Evolutionary conservation across 73 alveolate species (phyloP), one percentile per base, ranked within the genome.

Genomic region (Paramecium octaurelia): DNA sequence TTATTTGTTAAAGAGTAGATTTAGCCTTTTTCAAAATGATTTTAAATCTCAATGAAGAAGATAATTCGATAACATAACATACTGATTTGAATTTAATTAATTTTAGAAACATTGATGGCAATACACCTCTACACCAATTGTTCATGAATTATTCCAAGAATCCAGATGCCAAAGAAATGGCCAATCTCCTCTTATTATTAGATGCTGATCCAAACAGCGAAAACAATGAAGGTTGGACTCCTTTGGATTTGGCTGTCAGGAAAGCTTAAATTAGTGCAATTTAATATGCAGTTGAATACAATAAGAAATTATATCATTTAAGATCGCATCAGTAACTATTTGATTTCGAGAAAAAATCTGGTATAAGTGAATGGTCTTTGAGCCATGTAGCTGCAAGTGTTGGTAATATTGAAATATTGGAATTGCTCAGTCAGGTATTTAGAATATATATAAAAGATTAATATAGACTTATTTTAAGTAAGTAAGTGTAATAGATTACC

Each of bases 311-410:
- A 60, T 92, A 8, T 58, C 31, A 54, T 80, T 93, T 24, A 58
- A 64, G n/a, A 43, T 68, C 38, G 5, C 76, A 90, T 92, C 42
- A 34, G 36, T 92, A 29, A n/a, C 14, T 64, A 27, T 95, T 95
- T 46, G 96, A 95, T 64, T 93, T 93, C 27, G 38, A 94, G 18
- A 29, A 77, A 38, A 93, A 87, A 20, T 96, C 95, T 12, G 96
- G 97, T 6, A 21, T 36, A 21, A 42, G 92, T 20, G 86, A 84
- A 29, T 95, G 97, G 96, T 90, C 96, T n/a, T 90, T 93, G 34
- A 88, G 92, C 24, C 98, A 95, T 93, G 59, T 95, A 1, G 98
- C 98, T 9, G 96, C 96, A 31, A 93, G 86, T 91, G 87, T 94
- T 1, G 98, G 97, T 6, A 95, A 95, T 92, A 76, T 70, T 83